A percentile compares a stretch with the other conserved stretches of the same genome.
These are phyloP conservation scores for Astrocystis sublimbata DNA, from an alignment of 495 filamentous ascomycete species.

Conservation along the genomic window DNA sequence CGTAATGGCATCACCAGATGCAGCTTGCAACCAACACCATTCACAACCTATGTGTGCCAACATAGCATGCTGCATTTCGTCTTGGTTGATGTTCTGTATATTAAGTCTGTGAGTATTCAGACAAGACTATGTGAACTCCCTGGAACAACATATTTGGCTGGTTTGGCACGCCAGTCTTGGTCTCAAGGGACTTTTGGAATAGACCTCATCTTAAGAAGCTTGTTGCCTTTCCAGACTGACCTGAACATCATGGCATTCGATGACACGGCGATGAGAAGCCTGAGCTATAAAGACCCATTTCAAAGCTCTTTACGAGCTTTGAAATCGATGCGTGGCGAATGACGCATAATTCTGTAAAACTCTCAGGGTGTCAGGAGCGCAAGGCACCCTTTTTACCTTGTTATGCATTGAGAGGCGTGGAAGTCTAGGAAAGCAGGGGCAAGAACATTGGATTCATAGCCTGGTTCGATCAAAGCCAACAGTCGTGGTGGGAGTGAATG, in stretches of 20 bases:
- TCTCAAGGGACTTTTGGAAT: background rate
- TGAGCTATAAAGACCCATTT: background rate
- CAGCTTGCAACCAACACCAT: background rate
- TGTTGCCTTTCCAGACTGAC: too few species aligned
- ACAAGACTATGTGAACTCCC: background rate
- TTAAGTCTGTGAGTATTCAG: background rate
- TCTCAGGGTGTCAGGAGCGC: background rate
- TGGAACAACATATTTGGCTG: background rate
- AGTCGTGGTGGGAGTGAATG: too few species aligned
- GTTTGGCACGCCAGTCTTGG: background rate
- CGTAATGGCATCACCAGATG: slow-evolving; percentile 17
- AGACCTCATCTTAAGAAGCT: too few species aligned
- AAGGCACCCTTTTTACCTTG: background rate
- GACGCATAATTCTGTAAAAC: slow-evolving; percentile 9
- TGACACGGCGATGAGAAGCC: background rate
- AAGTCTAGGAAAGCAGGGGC: too few species aligned
- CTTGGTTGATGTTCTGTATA: too few species aligned
- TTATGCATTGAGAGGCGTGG: background rate
- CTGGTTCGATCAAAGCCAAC: background rate
- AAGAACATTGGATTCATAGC: background rate
- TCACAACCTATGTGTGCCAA: background rate
- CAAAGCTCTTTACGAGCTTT: background rate
- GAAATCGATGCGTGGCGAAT: background rate
- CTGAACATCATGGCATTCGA: background rate
- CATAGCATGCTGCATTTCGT: too few species aligned